These are phyloP conservation scores for Amanita thiersii DNA, from an alignment of 768 basidiomycete species.

Conservation along the genomic window DNA sequence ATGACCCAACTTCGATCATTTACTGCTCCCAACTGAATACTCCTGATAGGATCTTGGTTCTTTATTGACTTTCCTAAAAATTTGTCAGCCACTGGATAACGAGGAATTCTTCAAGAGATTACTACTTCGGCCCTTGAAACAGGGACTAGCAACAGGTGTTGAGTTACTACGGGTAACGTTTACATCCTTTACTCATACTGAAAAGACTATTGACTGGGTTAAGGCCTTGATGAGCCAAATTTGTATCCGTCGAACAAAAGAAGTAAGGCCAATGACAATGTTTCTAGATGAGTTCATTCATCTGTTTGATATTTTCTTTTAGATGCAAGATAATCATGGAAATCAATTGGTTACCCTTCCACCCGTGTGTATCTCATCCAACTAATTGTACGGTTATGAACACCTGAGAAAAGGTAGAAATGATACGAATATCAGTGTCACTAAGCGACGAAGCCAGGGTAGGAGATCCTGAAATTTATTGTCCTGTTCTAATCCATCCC, in stretches of 20 bases:
- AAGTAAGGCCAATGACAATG: conserved; percentile 40
- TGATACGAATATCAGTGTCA: conserved; percentile 64
- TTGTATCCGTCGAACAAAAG: conserved; percentile 80
- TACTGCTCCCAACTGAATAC: neutral
- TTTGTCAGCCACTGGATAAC: conserved; percentile 82
- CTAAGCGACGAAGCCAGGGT: conserved; percentile 61
- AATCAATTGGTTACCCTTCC: conserved; percentile 70
- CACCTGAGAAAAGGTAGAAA: conserved; percentile 49
- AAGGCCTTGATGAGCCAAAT: conserved; percentile 72
- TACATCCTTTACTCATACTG: conserved; percentile 4
- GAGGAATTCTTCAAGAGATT: conserved; percentile 77
- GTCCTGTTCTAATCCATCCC: conserved; percentile 3
- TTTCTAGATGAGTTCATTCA: neutral
- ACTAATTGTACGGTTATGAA: neutral
- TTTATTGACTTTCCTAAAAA: conserved; percentile 71
- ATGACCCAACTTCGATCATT: conserved; percentile 6
- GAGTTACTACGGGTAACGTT: conserved; percentile 58
- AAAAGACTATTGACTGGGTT: conserved; percentile 6
- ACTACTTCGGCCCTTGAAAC: conserved; percentile 68
- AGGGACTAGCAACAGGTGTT: conserved; percentile 58
- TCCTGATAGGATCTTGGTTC: conserved; percentile 81
- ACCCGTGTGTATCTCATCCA: conserved; percentile 29
- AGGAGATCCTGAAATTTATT: conserved; percentile 12
- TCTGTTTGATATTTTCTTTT: conserved; percentile 6
- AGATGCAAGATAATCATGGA: conserved; percentile 84